Base-by-base conservation (phyloP, 305 asterid genomes). In the Ilex paraguariensis region DNA sequence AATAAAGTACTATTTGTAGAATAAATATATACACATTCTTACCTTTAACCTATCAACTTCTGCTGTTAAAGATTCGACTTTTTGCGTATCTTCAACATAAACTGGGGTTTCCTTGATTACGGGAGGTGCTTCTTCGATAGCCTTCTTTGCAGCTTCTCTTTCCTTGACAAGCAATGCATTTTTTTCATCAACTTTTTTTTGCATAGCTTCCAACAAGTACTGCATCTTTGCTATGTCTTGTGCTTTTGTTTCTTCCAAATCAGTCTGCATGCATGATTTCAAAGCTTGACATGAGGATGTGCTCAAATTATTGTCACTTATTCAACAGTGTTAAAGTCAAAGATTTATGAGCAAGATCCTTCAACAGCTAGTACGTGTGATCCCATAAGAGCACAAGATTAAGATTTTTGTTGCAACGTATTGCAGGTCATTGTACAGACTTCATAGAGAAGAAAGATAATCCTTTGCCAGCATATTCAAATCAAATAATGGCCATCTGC, bases 41-140 rank as follows among this genome's bases (percentile, higher is more conserved):
- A 90, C 97, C 98, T 88, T 85, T 68, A 94, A 69, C 71, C 66
- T 77, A 60, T 76, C 74, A 67, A 86, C 65, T 85, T 94, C 96
- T 77, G 77, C 86, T 59, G 74, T 85, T 65, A 94, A 73, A 74
- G 90, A 68, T 75, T 88, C 91, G 65, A 86, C 70, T 76, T 94
- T 91, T 79, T 83, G 66, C 21, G 96, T 90, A 72, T 91, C 97
- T 82, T 94, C 98, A 60, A 91, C 68, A 69, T 86, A 82, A 75
- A 94, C 84, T 40, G 96, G 93, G 32, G 79, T 83, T 84, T 94
- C 99, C 82, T 94, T 66, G 80, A 91, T 69, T 63, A 88, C 90
- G 10, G 98, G 98, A 77, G 97, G 99, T 54, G 98, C 95, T 73
- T 88, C 99, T 79, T 85, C 90, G 63, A 88, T 85, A 59, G 98